A percentile compares a stretch with the other conserved stretches of the same genome.
Evolutionary conservation across 2,329 filamentous ascomycete genomes (phyloP).

Genomic region (Exophiala alcalophila): DNA sequence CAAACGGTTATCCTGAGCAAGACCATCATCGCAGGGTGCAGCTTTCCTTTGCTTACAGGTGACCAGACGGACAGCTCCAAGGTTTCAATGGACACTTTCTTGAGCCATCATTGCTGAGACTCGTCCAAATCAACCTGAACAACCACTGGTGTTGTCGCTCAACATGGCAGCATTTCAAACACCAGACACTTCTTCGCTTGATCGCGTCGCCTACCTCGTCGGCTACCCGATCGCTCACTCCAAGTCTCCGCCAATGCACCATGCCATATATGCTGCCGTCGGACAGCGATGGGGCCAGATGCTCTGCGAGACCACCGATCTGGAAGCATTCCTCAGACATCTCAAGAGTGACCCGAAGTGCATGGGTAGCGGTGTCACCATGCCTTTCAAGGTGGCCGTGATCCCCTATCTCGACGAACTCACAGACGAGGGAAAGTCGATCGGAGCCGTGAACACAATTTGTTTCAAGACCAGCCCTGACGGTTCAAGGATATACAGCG

Average conservation of each 20-base stretch:
- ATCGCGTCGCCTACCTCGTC: slow-evolving; percentile 55
- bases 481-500: slow-evolving; percentile 57
- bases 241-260: slow-evolving; percentile 54
- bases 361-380: slow-evolving; percentile 69
- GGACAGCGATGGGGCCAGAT: slow-evolving; percentile 54
- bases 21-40: too few species aligned
- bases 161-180: slow-evolving; percentile 14
- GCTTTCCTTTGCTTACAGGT: too few species aligned
- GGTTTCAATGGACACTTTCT: too few species aligned
- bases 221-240: slow-evolving; percentile 58
- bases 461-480: slow-evolving; percentile 53
- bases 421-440: slow-evolving; percentile 67
- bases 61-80: too few species aligned
- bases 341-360: slow-evolving; percentile 40
- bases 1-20: too few species aligned
- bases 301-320: slow-evolving; percentile 27
- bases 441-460: slow-evolving; percentile 78
- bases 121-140: too few species aligned
- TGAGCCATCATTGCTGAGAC: too few species aligned
- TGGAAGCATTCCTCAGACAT: slow-evolving; percentile 37
- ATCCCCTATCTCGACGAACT: slow-evolving; percentile 70
- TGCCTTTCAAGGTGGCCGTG: slow-evolving; percentile 77
- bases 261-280: slow-evolving; percentile 52
- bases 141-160: too few species aligned
- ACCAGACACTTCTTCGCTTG: slow-evolving; percentile 35